A percentile compares a stretch with the other conserved stretches of the same genome.
Conservation (phyloP, 495 filamentous ascomycete species). For the Delitschia confertaspora region DNA sequence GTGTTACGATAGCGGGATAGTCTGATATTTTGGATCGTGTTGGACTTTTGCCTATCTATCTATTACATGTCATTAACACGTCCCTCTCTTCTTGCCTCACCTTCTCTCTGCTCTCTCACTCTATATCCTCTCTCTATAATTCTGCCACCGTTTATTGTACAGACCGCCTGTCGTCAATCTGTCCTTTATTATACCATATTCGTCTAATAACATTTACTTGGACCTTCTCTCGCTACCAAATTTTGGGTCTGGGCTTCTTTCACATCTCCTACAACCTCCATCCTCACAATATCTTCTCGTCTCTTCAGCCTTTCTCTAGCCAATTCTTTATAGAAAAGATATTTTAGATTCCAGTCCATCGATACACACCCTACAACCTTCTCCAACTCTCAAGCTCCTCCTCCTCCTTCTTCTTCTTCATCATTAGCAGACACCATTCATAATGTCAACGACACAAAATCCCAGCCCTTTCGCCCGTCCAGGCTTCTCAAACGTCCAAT, state of each 20-base stretch:
- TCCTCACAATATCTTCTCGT: no score
- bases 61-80: neutral
- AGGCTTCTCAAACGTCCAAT: slow-evolving; percentile 15
- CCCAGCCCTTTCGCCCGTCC: slow-evolving; percentile 14
- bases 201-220: neutral
- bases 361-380: neutral
- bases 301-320: no score
- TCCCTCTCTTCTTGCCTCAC: neutral
- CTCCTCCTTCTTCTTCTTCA: neutral
- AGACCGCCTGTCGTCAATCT: slow-evolving; percentile 8
- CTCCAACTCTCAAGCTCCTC: neutral
- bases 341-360: neutral
- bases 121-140: slow-evolving; percentile 1
- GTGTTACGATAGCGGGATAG: no score
- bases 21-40: no score
- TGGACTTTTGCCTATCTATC: slow-evolving; percentile 9
- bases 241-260: neutral
- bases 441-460: slow-evolving; percentile 10
- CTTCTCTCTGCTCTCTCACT: neutral
- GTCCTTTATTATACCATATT: slow-evolving; percentile 12
- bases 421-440: slow-evolving; percentile 1
- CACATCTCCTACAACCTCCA: neutral
- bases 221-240: slow-evolving; percentile 9
- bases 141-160: slow-evolving; percentile 8
- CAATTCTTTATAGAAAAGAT: no score